Evolutionary conservation across 164 flowering plant species (phyloP).

Genomic region (Aristolochia californica): DNA sequence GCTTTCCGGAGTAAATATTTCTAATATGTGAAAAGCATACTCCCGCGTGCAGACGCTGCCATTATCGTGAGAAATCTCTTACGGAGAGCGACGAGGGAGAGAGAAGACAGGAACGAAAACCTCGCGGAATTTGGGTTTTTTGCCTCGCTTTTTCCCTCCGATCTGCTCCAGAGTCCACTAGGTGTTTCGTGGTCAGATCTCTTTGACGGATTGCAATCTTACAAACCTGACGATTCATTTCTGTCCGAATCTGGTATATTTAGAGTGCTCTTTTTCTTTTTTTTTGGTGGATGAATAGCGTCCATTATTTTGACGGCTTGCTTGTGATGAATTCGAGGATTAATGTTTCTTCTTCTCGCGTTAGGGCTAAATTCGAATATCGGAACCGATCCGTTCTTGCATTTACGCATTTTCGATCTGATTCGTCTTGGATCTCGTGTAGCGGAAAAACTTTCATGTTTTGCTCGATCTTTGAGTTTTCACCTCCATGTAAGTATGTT

Average conservation of each 20-base stretch:
- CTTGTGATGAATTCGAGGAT: too few species aligned
- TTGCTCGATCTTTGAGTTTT: constrained; percentile 29
- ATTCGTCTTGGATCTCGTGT: constrained; percentile 2
- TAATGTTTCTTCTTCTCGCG: too few species aligned
- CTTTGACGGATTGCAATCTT: background rate
- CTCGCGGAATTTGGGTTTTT: constrained; percentile 1
- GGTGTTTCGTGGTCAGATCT: background rate
- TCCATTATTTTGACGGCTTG: too few species aligned
- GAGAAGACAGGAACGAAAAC: background rate
- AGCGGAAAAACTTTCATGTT: constrained; percentile 23
- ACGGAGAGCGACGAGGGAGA: background rate
- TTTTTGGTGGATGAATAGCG: too few species aligned
- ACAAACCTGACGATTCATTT: too few species aligned
- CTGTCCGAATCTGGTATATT: too few species aligned
- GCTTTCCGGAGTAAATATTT: too few species aligned
- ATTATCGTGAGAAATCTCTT: background rate
- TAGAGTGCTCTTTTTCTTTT: too few species aligned
- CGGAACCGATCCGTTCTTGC: background rate
- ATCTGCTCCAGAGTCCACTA: background rate
- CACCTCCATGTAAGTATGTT: constrained; percentile 25
- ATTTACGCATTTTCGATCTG: background rate
- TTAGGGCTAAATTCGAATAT: background rate
- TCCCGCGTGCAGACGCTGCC: background rate
- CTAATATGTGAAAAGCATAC: too few species aligned
- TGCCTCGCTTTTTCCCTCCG: constrained; percentile 1